Percentiles rank a stretch among this genome's conserved stretches.
Evolutionary conservation across 352 stramenopile genomes (phyloP).

Genomic region (Globisporangium yorkense): DNA sequence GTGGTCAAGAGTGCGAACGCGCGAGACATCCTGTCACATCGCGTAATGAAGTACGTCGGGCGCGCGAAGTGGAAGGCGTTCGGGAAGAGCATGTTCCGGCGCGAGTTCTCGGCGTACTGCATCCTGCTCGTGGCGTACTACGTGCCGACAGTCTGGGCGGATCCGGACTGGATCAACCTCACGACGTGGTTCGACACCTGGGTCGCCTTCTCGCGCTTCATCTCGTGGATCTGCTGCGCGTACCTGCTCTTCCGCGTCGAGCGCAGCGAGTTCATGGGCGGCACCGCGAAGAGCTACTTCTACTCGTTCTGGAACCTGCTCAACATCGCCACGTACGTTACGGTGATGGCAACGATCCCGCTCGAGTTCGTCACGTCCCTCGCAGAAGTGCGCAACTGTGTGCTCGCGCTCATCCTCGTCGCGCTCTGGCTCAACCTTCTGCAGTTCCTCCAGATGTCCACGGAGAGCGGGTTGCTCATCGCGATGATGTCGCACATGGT

Average conservation of each 20-base stretch:
- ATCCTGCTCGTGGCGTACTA: slow-evolving; percentile 46
- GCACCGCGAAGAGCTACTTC: slow-evolving; percentile 41
- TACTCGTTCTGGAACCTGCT: slow-evolving; percentile 57
- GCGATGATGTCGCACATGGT: slow-evolving; percentile 78
- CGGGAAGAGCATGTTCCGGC: slow-evolving; percentile 36
- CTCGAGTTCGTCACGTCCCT: slow-evolving; percentile 36
- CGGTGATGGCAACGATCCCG: slow-evolving; percentile 40
- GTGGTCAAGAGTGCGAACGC: slow-evolving; percentile 29
- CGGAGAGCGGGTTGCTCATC: slow-evolving; percentile 51
- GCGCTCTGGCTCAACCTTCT: slow-evolving; percentile 65
- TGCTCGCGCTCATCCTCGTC: slow-evolving; percentile 52
- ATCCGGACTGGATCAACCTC: slow-evolving; percentile 42
- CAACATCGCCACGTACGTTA: slow-evolving; percentile 40
- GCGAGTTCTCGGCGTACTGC: slow-evolving; percentile 45
- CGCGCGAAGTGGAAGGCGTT: slow-evolving; percentile 61
- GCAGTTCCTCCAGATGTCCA: slow-evolving; percentile 65
- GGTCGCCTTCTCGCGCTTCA: slow-evolving; percentile 26
- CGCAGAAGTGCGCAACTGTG: slow-evolving; percentile 28
- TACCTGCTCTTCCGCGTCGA: slow-evolving; percentile 53
- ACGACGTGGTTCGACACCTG: slow-evolving; percentile 31
- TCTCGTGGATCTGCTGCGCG: slow-evolving; percentile 48
- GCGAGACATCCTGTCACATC: slow-evolving; percentile 45
- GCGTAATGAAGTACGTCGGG: slow-evolving; percentile 45
- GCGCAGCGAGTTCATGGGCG: slow-evolving; percentile 35
- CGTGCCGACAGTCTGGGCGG: slow-evolving; percentile 49